Evolutionary conservation across 176 grass and related monocot species (phyloP).

Genomic region (Panicum miliaceum): DNA sequence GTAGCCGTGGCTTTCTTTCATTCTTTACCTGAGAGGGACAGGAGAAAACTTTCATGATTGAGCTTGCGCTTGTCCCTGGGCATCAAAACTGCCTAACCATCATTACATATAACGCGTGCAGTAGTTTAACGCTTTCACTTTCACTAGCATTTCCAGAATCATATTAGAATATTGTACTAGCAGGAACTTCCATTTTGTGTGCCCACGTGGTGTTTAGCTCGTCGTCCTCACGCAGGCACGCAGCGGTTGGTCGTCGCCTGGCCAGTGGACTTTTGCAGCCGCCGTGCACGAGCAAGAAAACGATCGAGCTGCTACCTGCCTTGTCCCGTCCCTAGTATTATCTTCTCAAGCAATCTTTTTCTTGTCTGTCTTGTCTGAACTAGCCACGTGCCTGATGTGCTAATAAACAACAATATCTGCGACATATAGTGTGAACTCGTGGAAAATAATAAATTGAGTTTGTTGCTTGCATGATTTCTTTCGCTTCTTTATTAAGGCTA

Average conservation of each 20-base stretch:
- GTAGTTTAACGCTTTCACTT: neutral
- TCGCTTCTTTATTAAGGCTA: neutral
- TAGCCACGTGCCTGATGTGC: neutral
- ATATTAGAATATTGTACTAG: no score
- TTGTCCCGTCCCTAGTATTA: neutral
- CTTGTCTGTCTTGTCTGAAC: neutral
- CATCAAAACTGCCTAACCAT: constrained; percentile 9
- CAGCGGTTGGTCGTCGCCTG: neutral
- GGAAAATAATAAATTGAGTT: neutral
- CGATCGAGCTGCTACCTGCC: neutral
- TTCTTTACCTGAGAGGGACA: neutral
- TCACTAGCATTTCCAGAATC: neutral
- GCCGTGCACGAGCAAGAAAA: neutral
- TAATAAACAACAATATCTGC: neutral
- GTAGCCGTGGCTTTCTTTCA: neutral
- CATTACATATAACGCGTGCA: neutral
- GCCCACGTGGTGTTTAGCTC: constrained; percentile 11
- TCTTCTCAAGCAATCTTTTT: neutral
- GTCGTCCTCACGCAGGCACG: neutral
- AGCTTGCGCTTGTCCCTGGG: neutral
- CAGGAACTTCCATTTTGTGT: neutral
- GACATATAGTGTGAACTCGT: neutral
- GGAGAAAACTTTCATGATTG: neutral
- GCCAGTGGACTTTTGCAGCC: neutral
- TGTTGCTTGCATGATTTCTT: neutral